phyloP scores from a whole-genome alignment of 768 basidiomycete genomes.

The Kwoniella botswanensis region DNA sequence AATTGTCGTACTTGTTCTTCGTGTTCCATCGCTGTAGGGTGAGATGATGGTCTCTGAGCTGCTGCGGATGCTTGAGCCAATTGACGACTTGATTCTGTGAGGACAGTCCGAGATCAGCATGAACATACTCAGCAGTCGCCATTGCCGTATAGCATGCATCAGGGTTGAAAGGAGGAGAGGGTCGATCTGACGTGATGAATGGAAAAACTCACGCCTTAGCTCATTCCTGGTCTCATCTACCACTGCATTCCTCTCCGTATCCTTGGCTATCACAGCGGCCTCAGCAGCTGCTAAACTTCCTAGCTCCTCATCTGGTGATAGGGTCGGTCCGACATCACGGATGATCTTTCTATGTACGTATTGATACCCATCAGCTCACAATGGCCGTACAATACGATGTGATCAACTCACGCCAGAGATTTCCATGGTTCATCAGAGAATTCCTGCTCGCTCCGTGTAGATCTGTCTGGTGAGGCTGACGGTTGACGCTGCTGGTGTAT shows the following conservation, averaged over 20 bases:
- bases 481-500: not conserved
- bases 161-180: not conserved
- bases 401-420: not conserved
- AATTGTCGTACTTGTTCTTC: conserved; percentile 37
- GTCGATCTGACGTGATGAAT: too few relatives aligned
- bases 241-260: conserved; percentile 28
- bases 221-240: conserved; percentile 28
- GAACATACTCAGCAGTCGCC: not conserved
- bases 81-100: conserved; percentile 35
- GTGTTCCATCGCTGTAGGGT: conserved; percentile 42
- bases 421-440: conserved; percentile 34
- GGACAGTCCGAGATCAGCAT: not conserved
- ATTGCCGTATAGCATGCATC: too few relatives aligned
- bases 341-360: conserved; percentile 30
- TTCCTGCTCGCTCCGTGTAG: conserved; percentile 25
- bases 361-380: not conserved
- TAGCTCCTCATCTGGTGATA: conserved; percentile 45
- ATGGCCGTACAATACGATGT: not conserved
- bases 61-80: conserved; percentile 33
- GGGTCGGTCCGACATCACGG: conserved; percentile 38
- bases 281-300: conserved; percentile 44
- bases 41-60: conserved; percentile 40
- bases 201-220: conserved; percentile 34
- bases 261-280: conserved; percentile 39
- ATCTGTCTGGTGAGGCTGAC: conserved; percentile 20